These are phyloP conservation scores for Escovopsis weberi DNA, from an alignment of 2,329 filamentous ascomycete genomes.

Conservation along the genomic window DNA sequence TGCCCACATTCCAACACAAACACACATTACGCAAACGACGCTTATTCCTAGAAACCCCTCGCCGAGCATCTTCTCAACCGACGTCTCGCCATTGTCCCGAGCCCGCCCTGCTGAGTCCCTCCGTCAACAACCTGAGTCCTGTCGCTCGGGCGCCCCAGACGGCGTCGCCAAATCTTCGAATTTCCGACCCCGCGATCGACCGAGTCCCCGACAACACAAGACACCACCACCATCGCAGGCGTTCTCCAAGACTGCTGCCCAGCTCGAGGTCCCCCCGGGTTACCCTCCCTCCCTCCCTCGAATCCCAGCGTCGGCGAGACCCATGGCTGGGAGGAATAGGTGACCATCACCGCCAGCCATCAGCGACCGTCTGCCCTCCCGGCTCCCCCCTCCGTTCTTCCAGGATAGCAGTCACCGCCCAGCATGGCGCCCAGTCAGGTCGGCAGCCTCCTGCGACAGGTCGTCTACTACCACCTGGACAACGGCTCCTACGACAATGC, in stretches of 20 bases:
- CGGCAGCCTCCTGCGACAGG: constrained; percentile 40
- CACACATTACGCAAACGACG: no score
- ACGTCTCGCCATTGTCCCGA: no score
- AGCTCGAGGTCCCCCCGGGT: no score
- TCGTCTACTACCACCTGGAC: constrained; percentile 62
- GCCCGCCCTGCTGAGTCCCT: no score
- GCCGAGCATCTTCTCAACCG: no score
- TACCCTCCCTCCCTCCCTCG: no score
- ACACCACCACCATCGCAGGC: neutral
- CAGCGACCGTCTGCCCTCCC: neutral
- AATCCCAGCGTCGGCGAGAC: constrained; percentile 1
- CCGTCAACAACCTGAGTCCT: neutral
- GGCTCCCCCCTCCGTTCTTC: neutral
- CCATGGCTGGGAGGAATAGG: constrained; percentile 15
- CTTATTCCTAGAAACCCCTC: no score
- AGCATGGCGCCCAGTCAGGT: constrained; percentile 40
- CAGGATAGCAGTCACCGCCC: constrained; percentile 10
- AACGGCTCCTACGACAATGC: constrained; percentile 82
- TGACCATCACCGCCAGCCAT: constrained; percentile 8
- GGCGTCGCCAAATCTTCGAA: neutral
- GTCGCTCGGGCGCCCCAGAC: constrained; percentile 2
- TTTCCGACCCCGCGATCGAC: neutral
- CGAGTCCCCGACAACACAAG: neutral
- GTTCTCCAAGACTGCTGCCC: no score
- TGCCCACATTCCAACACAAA: no score